Evolutionary conservation across 192 early-diverging fungal species (phyloP), one percentile per base, ranked within the genome.

Genomic region (Entomortierella lignicola): DNA sequence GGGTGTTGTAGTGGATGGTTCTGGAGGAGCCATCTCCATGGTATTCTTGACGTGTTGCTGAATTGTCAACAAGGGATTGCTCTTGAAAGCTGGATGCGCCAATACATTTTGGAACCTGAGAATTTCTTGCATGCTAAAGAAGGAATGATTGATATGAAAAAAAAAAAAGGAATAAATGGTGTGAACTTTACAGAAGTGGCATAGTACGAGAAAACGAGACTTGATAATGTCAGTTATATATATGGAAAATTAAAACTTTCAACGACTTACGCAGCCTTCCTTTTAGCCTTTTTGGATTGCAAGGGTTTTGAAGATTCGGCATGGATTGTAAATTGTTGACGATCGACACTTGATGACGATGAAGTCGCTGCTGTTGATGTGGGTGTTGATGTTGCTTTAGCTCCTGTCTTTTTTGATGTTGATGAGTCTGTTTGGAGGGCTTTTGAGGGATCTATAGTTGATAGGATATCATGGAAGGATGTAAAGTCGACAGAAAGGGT

Each of bases 41-140:
- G 89, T 92, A 68, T 95, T 95, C 50, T 90, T 81, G 69, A 95
- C 81, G 65, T 95, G 93, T 54, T 89, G 87, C 25, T 88, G 84
- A 34, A 95, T 91, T 8, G 92, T 92, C 17, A 85, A 86, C 32
- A 95, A 63, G 4, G 93, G 90, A 48, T 92, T 87, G 21, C 84
- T 82, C 67, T 90, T 84, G 80, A 93, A 95, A 23, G 91, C 87
- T 17, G 89, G 86, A 71, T 95, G 93, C 7, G 70, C 79, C 60
- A 93, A 60, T 2, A 95, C 86, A 73, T 93, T 91, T 52, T 89
- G 88, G 67, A 95, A 90, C 23, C 93, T 85, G 54, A 88, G 81
- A 39, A 93, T 91, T 58, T 95, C 93, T 53, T 75, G 74, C 44
- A 91, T 80, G 21, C 88, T 91, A 41, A 15, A 27, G 0, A 52